These are phyloP conservation scores for Colletotrichum costaricense DNA, from an alignment of 2,329 filamentous ascomycete species.

Conservation along the genomic window DNA sequence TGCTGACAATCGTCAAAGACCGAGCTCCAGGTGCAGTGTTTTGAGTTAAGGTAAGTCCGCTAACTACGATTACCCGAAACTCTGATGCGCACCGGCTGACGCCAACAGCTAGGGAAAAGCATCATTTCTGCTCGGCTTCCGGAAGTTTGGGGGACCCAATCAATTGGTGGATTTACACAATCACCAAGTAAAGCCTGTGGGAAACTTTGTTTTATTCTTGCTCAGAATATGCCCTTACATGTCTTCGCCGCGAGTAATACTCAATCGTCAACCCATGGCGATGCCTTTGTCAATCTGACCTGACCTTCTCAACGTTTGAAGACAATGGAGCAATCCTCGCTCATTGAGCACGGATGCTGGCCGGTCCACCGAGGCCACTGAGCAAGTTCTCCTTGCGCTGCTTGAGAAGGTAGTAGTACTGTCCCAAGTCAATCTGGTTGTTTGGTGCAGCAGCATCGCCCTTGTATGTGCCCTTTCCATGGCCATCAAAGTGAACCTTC, in stretches of 20 bases:
- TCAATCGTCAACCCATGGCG: background rate
- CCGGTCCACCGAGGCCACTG: background rate
- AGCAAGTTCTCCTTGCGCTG: slow-evolving; percentile 43
- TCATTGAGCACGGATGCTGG: background rate
- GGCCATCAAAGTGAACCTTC: slow-evolving; percentile 54
- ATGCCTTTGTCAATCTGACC: background rate
- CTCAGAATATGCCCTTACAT: background rate
- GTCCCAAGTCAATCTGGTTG: slow-evolving; percentile 40
- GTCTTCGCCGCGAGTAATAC: background rate
- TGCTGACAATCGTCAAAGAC: background rate
- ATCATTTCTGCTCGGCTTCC: background rate
- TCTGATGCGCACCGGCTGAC: background rate
- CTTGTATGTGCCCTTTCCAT: slow-evolving; percentile 47
- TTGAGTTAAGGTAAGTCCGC: background rate
- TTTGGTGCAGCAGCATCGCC: slow-evolving; percentile 39
- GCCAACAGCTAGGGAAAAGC: background rate
- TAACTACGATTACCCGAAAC: background rate
- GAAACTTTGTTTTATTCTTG: background rate
- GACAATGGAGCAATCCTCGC: background rate
- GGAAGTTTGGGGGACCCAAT: background rate
- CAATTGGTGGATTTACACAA: background rate
- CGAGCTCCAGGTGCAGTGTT: background rate
- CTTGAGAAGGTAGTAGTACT: slow-evolving; percentile 49
- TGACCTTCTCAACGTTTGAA: background rate
- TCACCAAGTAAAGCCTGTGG: background rate